Percentiles rank a stretch among this genome's conserved stretches.
phyloP scores from a whole-genome alignment of 192 early-diverging fungal genomes.

The Allomyces macrogynus region DNA sequence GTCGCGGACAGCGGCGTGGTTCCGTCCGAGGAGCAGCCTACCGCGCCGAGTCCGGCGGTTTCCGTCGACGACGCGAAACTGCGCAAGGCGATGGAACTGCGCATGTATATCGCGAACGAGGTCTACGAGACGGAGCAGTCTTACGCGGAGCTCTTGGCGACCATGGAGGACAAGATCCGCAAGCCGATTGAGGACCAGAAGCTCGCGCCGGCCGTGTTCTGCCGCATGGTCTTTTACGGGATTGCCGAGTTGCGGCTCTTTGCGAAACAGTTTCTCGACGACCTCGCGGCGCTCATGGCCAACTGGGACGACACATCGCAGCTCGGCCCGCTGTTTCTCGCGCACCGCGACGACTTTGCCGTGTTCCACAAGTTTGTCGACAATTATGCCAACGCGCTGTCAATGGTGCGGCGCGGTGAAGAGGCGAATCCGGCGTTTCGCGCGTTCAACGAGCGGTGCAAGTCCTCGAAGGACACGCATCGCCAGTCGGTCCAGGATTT shows the following conservation, averaged over 20 bases:
- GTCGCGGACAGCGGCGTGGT: no score
- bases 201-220: not conserved
- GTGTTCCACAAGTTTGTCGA: conserved; percentile 7
- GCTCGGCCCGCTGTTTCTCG: conserved; percentile 2
- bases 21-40: no score
- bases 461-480: conserved; percentile 3
- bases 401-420: conserved; percentile 3
- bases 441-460: conserved; percentile 5
- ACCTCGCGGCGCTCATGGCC: not conserved
- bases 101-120: not conserved
- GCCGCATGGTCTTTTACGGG: conserved; percentile 1
- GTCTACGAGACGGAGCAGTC: not conserved
- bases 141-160: not conserved
- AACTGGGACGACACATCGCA: not conserved
- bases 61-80: not conserved
- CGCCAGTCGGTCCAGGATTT: conserved; percentile 4
- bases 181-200: not conserved
- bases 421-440: conserved; percentile 5
- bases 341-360: not conserved
- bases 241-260: conserved; percentile 1
- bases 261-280: not conserved
- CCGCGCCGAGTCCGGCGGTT: no score
- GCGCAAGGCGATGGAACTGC: not conserved
- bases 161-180: not conserved
- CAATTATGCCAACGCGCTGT: conserved; percentile 4